Evolutionary conservation across 768 basidiomycete species (phyloP).

Genomic region (Suillus clintonianus): DNA sequence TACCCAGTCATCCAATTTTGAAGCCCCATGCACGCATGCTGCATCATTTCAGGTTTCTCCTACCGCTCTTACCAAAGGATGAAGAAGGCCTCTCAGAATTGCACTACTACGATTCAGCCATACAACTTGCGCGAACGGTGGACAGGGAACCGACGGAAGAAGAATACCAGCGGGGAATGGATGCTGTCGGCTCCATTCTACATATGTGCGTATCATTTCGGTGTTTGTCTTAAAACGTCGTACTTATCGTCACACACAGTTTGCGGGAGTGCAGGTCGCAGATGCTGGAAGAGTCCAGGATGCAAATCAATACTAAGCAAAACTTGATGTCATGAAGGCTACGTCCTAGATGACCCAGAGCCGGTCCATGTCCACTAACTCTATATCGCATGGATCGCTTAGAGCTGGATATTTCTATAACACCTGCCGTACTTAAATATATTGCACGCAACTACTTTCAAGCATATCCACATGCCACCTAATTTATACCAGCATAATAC

Average conservation of each 20-base stretch:
- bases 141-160: slow-evolving; percentile 61
- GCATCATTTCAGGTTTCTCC: slow-evolving; percentile 77
- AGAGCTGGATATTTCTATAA: background rate
- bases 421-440: background rate
- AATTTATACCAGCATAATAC: background rate
- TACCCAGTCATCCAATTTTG: slow-evolving; percentile 68
- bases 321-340: background rate
- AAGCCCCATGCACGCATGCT: slow-evolving; percentile 78
- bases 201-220: slow-evolving; percentile 47
- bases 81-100: slow-evolving; percentile 67
- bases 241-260: slow-evolving; percentile 32
- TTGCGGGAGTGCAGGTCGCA: slow-evolving; percentile 65
- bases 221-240: background rate
- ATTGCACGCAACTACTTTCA: background rate
- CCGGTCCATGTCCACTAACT: background rate
- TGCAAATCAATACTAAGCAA: slow-evolving; percentile 34
- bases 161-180: slow-evolving; percentile 66
- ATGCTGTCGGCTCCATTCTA: slow-evolving; percentile 61
- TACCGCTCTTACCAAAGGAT: slow-evolving; percentile 59
- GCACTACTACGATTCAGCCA: slow-evolving; percentile 76
- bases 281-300: slow-evolving; percentile 59
- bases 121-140: slow-evolving; percentile 70
- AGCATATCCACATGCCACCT: background rate
- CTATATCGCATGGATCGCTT: background rate
- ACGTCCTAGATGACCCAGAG: background rate